A percentile compares a stretch with the other conserved stretches of the same genome.
Evolutionary conservation across 2,329 filamentous ascomycete species (phyloP).

Genomic region (Rachicladosporium sp.): DNA sequence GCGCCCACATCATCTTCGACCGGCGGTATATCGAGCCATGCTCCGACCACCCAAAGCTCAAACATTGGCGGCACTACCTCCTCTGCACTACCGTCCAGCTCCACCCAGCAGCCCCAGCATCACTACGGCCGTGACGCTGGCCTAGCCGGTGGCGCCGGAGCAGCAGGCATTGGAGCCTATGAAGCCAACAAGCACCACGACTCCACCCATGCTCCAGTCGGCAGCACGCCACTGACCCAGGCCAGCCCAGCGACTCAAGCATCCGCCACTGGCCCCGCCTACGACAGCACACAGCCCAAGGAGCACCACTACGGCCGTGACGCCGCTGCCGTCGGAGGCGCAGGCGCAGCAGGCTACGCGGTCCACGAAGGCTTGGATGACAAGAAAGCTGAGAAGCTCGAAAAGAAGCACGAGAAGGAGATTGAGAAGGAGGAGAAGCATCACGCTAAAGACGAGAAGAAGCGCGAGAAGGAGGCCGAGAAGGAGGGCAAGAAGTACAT

Average conservation of each 20-base stretch:
- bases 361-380: not conserved
- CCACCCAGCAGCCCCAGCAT: slow-evolving; percentile 8
- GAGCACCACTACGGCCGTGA: slow-evolving; percentile 22
- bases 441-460: slow-evolving; percentile 22
- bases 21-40: slow-evolving; percentile 12
- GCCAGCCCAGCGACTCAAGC: not conserved
- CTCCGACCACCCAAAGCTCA: not conserved
- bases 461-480: slow-evolving; percentile 2
- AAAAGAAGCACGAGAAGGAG: slow-evolving; percentile 19
- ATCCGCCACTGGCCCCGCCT: not conserved
- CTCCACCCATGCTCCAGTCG: slow-evolving; percentile 16
- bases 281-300: slow-evolving; percentile 7
- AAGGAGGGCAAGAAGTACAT: slow-evolving; percentile 3
- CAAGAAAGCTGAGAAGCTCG: slow-evolving; percentile 7
- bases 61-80: not conserved
- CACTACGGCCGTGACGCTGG: slow-evolving; percentile 22
- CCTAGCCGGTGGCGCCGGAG: slow-evolving; percentile 17
- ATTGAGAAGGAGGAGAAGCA: slow-evolving; percentile 16
- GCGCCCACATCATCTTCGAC: not conserved
- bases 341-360: slow-evolving; percentile 14
- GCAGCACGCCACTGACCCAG: too few relatives aligned
- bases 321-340: slow-evolving; percentile 20
- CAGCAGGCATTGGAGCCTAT: slow-evolving; percentile 16
- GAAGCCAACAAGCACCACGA: slow-evolving; percentile 22
- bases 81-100: not conserved